These are phyloP conservation scores for Leishmania major DNA, from an alignment of 208 protist species.

Conservation along the genomic window DNA sequence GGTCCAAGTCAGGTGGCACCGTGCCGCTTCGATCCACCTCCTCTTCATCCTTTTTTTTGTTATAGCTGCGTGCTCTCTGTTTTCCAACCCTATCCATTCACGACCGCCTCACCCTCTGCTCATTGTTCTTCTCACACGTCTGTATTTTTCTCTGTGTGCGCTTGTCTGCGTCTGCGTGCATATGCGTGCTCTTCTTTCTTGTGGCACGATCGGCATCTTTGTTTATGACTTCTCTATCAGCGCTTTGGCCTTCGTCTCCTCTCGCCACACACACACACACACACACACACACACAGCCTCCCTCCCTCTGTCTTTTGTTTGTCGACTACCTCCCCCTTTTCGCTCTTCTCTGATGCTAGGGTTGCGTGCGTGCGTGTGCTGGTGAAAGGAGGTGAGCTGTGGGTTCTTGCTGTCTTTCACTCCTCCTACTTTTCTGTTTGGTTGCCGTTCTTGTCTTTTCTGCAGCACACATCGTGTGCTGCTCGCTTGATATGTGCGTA, in stretches of 20 bases:
- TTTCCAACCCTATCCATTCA: background rate
- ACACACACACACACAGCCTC: background rate
- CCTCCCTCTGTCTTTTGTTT: background rate
- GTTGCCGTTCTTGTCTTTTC: background rate
- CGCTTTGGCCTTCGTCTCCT: background rate
- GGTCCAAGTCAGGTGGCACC: background rate
- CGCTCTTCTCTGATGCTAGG: background rate
- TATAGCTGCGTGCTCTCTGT: background rate
- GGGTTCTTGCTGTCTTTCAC: conserved; percentile 3
- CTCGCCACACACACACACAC: background rate
- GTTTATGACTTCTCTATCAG: background rate
- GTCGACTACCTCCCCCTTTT: background rate
- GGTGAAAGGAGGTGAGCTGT: background rate
- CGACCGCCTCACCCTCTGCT: background rate
- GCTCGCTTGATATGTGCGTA: conserved; percentile 7
- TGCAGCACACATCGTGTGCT: conserved; percentile 5
- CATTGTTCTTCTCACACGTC: background rate
- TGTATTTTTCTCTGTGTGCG: background rate
- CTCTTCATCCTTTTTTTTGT: background rate
- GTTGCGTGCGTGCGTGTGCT: background rate
- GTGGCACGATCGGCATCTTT: background rate
- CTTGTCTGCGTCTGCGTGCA: background rate
- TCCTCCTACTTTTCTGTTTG: background rate
- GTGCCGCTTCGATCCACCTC: background rate
- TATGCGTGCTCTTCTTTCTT: background rate